A percentile compares a stretch with the other conserved stretches of the same genome.
Evolutionary conservation across 441 rosid species (phyloP).

Genomic region (Brassica hybrid): DNA sequence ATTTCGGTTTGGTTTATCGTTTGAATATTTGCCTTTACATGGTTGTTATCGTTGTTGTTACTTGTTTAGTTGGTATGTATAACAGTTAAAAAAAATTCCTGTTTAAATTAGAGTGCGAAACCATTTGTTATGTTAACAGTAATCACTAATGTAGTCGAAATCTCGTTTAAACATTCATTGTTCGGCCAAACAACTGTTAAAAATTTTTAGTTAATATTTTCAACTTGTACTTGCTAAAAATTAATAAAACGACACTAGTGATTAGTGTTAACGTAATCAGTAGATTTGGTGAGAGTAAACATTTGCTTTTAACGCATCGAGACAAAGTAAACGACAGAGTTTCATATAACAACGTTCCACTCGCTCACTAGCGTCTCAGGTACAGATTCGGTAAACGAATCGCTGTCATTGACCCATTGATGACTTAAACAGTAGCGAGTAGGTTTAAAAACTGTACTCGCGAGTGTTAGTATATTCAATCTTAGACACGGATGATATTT

Average conservation of each 20-base stretch:
- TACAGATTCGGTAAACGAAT: not conserved
- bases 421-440: conserved; percentile 2
- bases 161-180: too few relatives aligned
- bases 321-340: conserved; percentile 25
- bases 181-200: too few relatives aligned
- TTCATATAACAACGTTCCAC: conserved; percentile 1
- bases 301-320: not conserved
- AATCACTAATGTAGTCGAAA: too few relatives aligned
- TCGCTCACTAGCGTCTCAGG: conserved; percentile 21
- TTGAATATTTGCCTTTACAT: not conserved
- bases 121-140: too few relatives aligned
- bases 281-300: conserved; percentile 12
- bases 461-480: not conserved
- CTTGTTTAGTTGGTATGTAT: not conserved
- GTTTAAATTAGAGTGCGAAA: too few relatives aligned
- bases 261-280: conserved; percentile 32
- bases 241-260: not conserved
- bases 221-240: too few relatives aligned
- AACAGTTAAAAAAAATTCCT: too few relatives aligned
- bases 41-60: not conserved
- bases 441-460: not conserved
- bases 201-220: too few relatives aligned
- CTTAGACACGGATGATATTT: not conserved
- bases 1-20: not conserved
- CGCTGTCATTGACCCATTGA: not conserved